Evolutionary conservation across 805 yeast genomes (phyloP).

Genomic region (Starmerella tilneyi): DNA sequence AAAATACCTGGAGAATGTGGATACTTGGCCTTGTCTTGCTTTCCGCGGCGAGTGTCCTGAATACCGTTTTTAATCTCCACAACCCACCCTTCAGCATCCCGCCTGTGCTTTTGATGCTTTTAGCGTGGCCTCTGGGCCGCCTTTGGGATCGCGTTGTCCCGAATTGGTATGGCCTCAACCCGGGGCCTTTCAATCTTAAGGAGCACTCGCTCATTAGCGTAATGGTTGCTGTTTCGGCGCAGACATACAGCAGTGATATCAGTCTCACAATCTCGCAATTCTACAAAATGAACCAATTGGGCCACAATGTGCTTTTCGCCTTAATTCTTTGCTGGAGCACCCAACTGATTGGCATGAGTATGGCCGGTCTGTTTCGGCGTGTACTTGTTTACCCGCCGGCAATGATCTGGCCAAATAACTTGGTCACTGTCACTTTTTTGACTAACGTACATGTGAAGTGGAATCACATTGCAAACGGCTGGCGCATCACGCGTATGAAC

Average conservation of each 20-base stretch:
- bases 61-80: conserved; percentile 49
- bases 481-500: conserved; percentile 45
- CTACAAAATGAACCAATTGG: conserved; percentile 32
- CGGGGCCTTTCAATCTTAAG: conserved; percentile 51
- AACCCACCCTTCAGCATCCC: conserved; percentile 44
- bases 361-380: conserved; percentile 53
- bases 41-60: conserved; percentile 47
- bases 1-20: conserved; percentile 49
- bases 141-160: conserved; percentile 39
- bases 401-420: conserved; percentile 59
- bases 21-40: conserved; percentile 44
- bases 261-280: conserved; percentile 43
- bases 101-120: conserved; percentile 47
- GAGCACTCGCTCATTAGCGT: conserved; percentile 52
- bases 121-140: conserved; percentile 55
- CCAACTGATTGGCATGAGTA: conserved; percentile 56
- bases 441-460: conserved; percentile 42
- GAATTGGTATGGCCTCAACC: conserved; percentile 37
- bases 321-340: conserved; percentile 44
- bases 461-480: conserved; percentile 47
- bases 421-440: conserved; percentile 50
- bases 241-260: conserved; percentile 46
- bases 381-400: conserved; percentile 52
- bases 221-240: conserved; percentile 34
- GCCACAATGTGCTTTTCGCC: conserved; percentile 43